Base-by-base conservation (phyloP, 148 eudicot genomes). In the Diospyros lotus region DNA sequence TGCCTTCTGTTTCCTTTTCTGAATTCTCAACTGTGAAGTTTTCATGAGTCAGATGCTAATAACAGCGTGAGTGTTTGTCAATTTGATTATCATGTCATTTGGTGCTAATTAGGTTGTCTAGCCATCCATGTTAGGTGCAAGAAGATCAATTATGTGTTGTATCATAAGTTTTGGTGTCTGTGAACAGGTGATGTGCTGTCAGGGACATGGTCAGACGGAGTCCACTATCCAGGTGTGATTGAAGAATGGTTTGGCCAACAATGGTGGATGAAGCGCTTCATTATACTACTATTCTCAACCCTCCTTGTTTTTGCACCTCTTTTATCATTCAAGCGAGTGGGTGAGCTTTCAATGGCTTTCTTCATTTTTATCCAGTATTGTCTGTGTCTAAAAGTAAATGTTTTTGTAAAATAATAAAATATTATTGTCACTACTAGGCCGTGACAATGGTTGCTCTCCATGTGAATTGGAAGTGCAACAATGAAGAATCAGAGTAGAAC, bases 171-270 rank as follows among this genome's bases (percentile, higher is more conserved):
- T 59, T 28, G 64, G 18, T 44, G 61, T 66, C 65, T 59, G 58
- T 51, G 66, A 55, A 53, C 85, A 93, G 97, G 97, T 64, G 97
- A 93, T 80, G 97, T 93, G 80, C 77, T 93, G 78, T 89, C 93
- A 4, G 97, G 92, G 64, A 86, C 93, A 15, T 83, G 85, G 86
- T 82, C 91, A 61, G 87, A 79, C 42, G 96, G 93, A 48, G 78
- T 87, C 61, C 97, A 87, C 78, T 90, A 93, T 79, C 62, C 83
- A 44, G 97, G 97, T 28, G 75, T 93, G 73, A 68, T 90, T 76
- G 93, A 93, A 80, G 90, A 86, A 77, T 93, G 97, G 97, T 86
- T 93, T 87, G 97, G 96, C 18, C 79, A 80, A 14, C 83, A 82
- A 60, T 90, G 91, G 97, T 87, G 91, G 96, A 89, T 80, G 40